A percentile compares a stretch with the other conserved stretches of the same genome.
Evolutionary conservation across 2,329 filamentous ascomycete genomes (phyloP).

Genomic region (Ascochyta lentis): DNA sequence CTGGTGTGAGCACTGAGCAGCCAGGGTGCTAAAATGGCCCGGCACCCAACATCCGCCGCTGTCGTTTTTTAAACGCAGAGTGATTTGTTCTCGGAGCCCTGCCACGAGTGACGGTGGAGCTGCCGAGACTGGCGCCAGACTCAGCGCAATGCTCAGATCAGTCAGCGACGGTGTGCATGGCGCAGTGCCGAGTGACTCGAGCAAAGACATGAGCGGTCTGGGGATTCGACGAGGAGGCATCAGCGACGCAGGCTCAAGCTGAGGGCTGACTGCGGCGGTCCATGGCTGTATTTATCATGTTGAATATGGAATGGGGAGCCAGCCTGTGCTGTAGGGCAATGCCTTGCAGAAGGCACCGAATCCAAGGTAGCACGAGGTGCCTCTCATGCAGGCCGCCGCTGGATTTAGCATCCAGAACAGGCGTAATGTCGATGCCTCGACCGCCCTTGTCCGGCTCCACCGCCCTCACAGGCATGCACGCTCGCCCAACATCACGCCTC

Average conservation of each 20-base stretch:
- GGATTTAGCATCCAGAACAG: constrained; percentile 22
- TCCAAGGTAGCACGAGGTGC: constrained; percentile 40
- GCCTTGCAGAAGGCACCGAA: constrained; percentile 37
- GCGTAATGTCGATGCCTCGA: constrained; percentile 46
- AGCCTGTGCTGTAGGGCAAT: constrained; percentile 27
- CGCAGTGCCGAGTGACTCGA: constrained; percentile 20
- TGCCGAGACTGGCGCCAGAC: constrained; percentile 35
- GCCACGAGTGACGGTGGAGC: constrained; percentile 38
- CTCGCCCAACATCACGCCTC: constrained; percentile 41
- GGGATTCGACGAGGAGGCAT: neutral
- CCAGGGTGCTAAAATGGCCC: constrained; percentile 26
- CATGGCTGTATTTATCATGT: constrained; percentile 19
- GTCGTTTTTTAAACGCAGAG: constrained; percentile 43
- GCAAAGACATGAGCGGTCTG: constrained; percentile 16
- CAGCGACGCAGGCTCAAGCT: neutral
- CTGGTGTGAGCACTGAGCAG: constrained; percentile 13
- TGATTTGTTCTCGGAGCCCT: constrained; percentile 37
- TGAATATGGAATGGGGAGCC: constrained; percentile 35
- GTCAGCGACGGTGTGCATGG: constrained; percentile 34
- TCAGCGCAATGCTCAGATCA: constrained; percentile 30
- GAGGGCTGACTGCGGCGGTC: constrained; percentile 11
- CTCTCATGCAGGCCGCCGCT: constrained; percentile 36
- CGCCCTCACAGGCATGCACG: constrained; percentile 38
- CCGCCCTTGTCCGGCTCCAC: constrained; percentile 45
- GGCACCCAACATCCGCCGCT: constrained; percentile 39